Percentiles rank a stretch among this genome's conserved stretches.
Evolutionary conservation across 257 asterid genomes (phyloP).

Genomic region (Solanum appendiculatum): DNA sequence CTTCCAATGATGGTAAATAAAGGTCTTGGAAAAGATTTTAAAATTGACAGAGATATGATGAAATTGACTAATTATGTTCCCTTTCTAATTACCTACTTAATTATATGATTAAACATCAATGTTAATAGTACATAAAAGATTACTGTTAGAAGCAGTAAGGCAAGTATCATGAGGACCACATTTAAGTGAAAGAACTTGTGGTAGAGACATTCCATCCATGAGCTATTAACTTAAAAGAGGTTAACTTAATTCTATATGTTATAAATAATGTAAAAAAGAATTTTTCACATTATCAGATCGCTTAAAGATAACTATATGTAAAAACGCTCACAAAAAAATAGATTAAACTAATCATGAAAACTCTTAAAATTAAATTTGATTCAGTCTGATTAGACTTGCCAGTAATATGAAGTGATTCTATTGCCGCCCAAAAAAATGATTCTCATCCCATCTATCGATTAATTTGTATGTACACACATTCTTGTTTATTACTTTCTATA

Average conservation of each 20-base stretch:
- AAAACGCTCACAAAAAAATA: background rate
- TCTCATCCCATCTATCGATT: background rate
- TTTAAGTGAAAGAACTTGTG: slow-evolving; percentile 6
- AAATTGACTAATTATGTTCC: slow-evolving; percentile 3
- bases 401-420: background rate
- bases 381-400: background rate
- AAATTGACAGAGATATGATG: background rate
- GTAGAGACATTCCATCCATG: slow-evolving; percentile 27
- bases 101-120: background rate
- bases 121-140: background rate
- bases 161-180: slow-evolving; percentile 6
- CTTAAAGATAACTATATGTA: background rate
- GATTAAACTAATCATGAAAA: background rate
- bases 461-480: background rate
- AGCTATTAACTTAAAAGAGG: slow-evolving; percentile 15
- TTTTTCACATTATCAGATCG: background rate
- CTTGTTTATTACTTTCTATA: background rate
- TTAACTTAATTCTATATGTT: background rate
- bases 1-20: slow-evolving; percentile 5
- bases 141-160: slow-evolving; percentile 5
- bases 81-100: background rate
- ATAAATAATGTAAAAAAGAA: background rate
- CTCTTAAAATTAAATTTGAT: background rate
- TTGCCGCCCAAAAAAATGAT: background rate
- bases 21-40: background rate